These are phyloP conservation scores for Wickerhamomyces chaumierensis DNA, from an alignment of 805 yeast genomes.

Conservation along the genomic window DNA sequence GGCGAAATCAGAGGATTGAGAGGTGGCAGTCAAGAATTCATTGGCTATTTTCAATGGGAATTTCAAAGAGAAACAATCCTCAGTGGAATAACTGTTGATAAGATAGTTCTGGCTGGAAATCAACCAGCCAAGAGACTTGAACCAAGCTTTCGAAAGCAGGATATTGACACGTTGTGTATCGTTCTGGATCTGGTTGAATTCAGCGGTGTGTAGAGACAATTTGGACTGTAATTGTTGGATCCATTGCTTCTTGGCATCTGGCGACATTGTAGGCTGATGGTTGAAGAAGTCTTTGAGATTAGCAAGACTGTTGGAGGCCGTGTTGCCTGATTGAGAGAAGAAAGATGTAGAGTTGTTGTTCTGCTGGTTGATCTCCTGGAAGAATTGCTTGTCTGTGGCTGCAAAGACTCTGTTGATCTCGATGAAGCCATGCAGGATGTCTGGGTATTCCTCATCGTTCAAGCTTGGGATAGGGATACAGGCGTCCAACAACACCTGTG, in stretches of 20 bases:
- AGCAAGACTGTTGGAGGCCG: constrained; percentile 2
- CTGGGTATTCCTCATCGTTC: constrained; percentile 17
- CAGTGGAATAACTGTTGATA: constrained; percentile 7
- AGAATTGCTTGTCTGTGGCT: constrained; percentile 14
- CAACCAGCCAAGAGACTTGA: constrained; percentile 16
- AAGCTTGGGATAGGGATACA: constrained; percentile 13
- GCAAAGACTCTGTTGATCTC: constrained; percentile 15
- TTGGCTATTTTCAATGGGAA: constrained; percentile 15
- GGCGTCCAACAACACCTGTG: constrained; percentile 14
- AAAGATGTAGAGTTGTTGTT: background rate
- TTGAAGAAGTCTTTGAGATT: constrained; percentile 10
- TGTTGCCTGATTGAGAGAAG: background rate
- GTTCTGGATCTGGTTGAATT: constrained; percentile 4
- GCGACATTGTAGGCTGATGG: constrained; percentile 4
- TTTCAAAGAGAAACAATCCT: constrained; percentile 10
- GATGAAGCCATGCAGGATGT: constrained; percentile 13
- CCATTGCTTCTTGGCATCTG: constrained; percentile 13
- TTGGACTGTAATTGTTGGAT: constrained; percentile 12
- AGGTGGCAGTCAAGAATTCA: constrained; percentile 10
- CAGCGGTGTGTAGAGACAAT: constrained; percentile 6
- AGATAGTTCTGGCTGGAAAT: constrained; percentile 13
- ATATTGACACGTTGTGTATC: constrained; percentile 16
- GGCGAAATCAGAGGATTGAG: constrained; percentile 14
- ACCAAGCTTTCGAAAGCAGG: constrained; percentile 14
- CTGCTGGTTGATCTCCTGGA: constrained; percentile 11